Conservation (phyloP, 2,329 filamentous ascomycete species). For the Colletotrichum viniferum region DNA sequence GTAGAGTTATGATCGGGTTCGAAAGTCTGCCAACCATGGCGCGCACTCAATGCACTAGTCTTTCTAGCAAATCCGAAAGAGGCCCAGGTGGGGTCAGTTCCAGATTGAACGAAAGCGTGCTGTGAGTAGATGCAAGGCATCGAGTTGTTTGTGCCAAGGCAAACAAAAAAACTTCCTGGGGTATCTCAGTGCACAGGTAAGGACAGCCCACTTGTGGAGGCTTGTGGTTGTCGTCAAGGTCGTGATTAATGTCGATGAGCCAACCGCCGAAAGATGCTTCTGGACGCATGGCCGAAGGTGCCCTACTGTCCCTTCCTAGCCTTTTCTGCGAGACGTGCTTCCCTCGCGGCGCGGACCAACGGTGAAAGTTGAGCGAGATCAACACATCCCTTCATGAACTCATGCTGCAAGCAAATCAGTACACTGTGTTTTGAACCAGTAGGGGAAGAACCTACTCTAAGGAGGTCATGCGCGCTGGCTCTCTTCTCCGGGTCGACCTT, state of each 20-base stretch:
- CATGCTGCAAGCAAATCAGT: slow-evolving; percentile 58
- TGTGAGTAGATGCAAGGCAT: neutral
- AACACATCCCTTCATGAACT: slow-evolving; percentile 79
- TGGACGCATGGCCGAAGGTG: slow-evolving; percentile 3
- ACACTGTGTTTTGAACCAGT: neutral
- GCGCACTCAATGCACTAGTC: neutral
- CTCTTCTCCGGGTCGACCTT: slow-evolving; percentile 98
- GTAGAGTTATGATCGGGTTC: slow-evolving; percentile 14
- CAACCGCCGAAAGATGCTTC: slow-evolving; percentile 16
- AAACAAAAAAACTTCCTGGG: slow-evolving; percentile 13
- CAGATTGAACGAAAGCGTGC: neutral
- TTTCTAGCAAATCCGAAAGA: neutral
- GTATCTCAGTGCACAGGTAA: slow-evolving; percentile 19
- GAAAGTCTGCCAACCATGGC: slow-evolving; percentile 10
- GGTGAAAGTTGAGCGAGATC: slow-evolving; percentile 81
- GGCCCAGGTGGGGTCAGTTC: neutral
- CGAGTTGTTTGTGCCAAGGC: slow-evolving; percentile 1
- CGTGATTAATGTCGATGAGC: slow-evolving; percentile 17
- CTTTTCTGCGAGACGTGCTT: slow-evolving; percentile 86
- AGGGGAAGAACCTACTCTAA: slow-evolving; percentile 71
- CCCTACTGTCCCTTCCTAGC: slow-evolving; percentile 64
- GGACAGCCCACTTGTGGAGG: slow-evolving; percentile 2
- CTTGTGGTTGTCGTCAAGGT: slow-evolving; percentile 17
- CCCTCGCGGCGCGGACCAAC: slow-evolving; percentile 82
- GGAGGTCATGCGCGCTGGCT: slow-evolving; percentile 89